Conservation (phyloP, 768 basidiomycete species). For the Asterophora parasitica region DNA sequence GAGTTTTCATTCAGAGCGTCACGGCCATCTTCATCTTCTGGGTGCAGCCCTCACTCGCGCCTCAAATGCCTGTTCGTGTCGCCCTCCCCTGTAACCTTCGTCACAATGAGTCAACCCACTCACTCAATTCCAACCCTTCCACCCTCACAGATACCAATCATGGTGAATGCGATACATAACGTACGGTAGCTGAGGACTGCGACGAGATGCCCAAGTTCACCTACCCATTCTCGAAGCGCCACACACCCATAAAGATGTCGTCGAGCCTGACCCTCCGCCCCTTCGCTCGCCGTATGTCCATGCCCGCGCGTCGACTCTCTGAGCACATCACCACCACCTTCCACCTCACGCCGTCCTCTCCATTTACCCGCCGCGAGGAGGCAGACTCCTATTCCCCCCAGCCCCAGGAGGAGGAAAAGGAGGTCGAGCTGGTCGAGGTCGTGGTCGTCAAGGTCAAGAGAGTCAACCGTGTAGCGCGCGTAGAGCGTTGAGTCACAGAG, state of each 20-base stretch:
- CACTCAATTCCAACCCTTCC: neutral
- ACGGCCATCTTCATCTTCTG: neutral
- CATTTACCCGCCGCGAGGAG: neutral
- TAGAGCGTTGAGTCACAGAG: too few relatives aligned
- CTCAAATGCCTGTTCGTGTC: conserved; percentile 2
- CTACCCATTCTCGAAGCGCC: conserved; percentile 4
- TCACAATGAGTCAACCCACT: neutral
- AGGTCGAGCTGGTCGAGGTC: too few relatives aligned
- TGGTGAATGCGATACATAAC: too few relatives aligned
- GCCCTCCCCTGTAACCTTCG: neutral
- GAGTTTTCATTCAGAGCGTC: too few relatives aligned
- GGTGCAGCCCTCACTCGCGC: neutral
- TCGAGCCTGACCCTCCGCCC: conserved; percentile 6
- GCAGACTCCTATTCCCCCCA: conserved; percentile 5
- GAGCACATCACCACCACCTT: neutral
- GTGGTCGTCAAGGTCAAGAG: too few relatives aligned
- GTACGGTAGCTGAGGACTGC: too few relatives aligned
- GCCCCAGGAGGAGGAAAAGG: too few relatives aligned
- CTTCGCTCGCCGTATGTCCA: conserved; percentile 8
- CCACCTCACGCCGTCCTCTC: neutral
- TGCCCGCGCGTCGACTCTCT: neutral
- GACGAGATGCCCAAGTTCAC: neutral
- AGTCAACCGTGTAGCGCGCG: too few relatives aligned
- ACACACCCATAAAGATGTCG: neutral
- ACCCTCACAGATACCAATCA: neutral